Conservation (phyloP, 345 rosid species). For the Rhodamnia rubescens region DNA sequence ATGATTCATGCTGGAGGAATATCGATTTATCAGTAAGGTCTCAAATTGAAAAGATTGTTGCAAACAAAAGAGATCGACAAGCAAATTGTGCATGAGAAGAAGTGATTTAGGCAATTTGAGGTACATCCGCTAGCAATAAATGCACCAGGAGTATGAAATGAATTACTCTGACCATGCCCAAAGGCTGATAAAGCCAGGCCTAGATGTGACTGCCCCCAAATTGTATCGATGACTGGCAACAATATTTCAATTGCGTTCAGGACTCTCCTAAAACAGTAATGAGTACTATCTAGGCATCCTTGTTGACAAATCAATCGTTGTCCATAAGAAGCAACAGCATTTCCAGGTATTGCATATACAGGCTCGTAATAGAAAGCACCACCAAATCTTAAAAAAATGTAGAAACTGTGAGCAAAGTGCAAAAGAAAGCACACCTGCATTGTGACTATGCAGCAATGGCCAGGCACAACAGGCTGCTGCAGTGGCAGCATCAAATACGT, state of each 20-base stretch:
- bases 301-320: neutral
- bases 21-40: neutral
- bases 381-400: neutral
- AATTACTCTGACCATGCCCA: neutral
- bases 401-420: neutral
- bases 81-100: neutral
- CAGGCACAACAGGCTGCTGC: constrained; percentile 61
- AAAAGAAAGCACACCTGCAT: constrained; percentile 43
- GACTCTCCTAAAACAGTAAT: neutral
- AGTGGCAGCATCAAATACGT: constrained; percentile 85
- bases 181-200: neutral
- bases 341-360: neutral
- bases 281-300: neutral
- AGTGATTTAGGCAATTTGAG: neutral
- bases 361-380: neutral
- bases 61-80: neutral
- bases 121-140: neutral
- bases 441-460: constrained; percentile 88
- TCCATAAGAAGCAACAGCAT: neutral
- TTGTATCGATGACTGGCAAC: neutral
- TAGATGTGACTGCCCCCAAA: neutral
- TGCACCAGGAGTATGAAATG: neutral
- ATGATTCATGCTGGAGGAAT: constrained; percentile 55
- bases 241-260: neutral
- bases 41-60: neutral